Evolutionary conservation across 2,329 filamentous ascomycete species (phyloP).

Genomic region (Cordyceps tenuipes): DNA sequence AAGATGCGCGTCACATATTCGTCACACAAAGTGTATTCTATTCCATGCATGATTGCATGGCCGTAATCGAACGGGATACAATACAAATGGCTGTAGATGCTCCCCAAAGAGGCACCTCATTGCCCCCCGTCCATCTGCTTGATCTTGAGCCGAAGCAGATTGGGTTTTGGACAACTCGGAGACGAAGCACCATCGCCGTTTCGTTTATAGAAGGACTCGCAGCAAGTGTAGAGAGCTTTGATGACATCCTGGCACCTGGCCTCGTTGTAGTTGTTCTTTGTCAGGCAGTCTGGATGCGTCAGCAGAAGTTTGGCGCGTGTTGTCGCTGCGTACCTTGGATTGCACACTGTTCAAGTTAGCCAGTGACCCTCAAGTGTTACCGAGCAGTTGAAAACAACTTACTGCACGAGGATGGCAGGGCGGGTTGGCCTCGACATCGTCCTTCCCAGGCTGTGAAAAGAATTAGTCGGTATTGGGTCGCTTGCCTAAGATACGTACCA

Average conservation of each 20-base stretch:
- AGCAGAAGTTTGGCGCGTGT: not conserved
- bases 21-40: not conserved
- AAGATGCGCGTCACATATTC: slow-evolving; percentile 38
- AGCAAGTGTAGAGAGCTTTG: slow-evolving; percentile 87
- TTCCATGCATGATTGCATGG: not conserved
- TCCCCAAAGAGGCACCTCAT: not conserved
- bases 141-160: slow-evolving; percentile 73
- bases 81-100: not conserved
- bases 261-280: slow-evolving; percentile 78
- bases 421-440: slow-evolving; percentile 65
- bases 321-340: slow-evolving; percentile 61
- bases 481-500: not conserved
- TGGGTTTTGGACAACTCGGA: slow-evolving; percentile 78
- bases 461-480: not conserved
- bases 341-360: slow-evolving; percentile 54
- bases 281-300: slow-evolving; percentile 63
- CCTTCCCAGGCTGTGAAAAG: slow-evolving; percentile 39
- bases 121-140: slow-evolving; percentile 54
- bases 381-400: slow-evolving; percentile 25
- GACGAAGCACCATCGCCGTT: slow-evolving; percentile 69
- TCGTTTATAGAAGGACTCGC: slow-evolving; percentile 75
- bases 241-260: slow-evolving; percentile 70
- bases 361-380: not conserved
- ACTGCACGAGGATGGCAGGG: slow-evolving; percentile 82
- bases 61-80: not conserved